Percentiles rank a stretch among this genome's conserved stretches.
Evolutionary conservation across 148 eudicot genomes (phyloP).

Genomic region (Cornus kousa): DNA sequence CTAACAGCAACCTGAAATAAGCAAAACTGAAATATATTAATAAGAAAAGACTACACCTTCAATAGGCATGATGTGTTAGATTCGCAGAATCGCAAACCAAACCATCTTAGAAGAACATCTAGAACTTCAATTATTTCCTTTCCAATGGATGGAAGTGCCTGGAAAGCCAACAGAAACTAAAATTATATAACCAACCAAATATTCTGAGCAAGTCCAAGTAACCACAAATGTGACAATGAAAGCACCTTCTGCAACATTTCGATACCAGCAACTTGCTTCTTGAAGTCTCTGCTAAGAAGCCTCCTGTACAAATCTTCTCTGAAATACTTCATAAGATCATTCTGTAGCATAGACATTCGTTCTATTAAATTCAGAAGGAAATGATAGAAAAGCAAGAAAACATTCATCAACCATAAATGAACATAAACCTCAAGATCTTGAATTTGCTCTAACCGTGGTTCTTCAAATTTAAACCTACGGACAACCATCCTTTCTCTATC

Average conservation of each 20-base stretch:
- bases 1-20: not conserved
- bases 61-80: constrained; percentile 90
- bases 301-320: constrained; percentile 86
- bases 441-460: constrained; percentile 86
- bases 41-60: constrained; percentile 50
- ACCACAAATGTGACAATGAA: constrained; percentile 6
- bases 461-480: constrained; percentile 91
- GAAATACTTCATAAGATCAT: constrained; percentile 72
- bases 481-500: constrained; percentile 91
- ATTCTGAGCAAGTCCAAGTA: constrained; percentile 1
- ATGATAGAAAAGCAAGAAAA: constrained; percentile 1
- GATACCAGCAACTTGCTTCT: constrained; percentile 95
- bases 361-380: not conserved
- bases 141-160: constrained; percentile 82
- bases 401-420: not conserved
- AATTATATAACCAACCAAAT: constrained; percentile 19
- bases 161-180: constrained; percentile 17
- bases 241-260: constrained; percentile 92
- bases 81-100: constrained; percentile 88
- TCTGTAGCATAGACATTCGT: constrained; percentile 37
- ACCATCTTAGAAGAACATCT: constrained; percentile 91
- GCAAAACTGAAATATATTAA: constrained; percentile 29
- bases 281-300: constrained; percentile 89
- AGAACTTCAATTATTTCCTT: constrained; percentile 81
- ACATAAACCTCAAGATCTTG: constrained; percentile 92